Conservation (phyloP, 192 early-diverging fungal species). For the Spinellus fusiger region DNA sequence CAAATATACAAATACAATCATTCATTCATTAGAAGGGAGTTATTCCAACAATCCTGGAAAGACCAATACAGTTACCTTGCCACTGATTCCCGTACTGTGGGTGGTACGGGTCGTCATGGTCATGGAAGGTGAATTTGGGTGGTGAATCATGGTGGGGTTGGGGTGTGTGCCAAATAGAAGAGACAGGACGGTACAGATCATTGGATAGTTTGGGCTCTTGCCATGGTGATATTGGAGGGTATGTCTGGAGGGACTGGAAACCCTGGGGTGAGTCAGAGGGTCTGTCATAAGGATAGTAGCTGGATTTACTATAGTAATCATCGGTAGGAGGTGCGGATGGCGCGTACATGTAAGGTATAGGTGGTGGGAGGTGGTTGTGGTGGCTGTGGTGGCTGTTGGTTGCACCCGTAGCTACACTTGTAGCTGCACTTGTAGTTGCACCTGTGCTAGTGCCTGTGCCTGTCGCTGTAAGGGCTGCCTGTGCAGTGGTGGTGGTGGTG, state of each 20-base stretch:
- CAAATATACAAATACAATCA: too few species aligned
- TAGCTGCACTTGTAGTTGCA: background rate
- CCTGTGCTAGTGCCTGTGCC: slow-evolving; percentile 1
- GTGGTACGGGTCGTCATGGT: background rate
- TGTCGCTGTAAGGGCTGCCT: too few species aligned
- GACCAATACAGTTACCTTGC: background rate
- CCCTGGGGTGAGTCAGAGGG: background rate
- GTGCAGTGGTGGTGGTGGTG: background rate
- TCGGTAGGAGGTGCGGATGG: background rate
- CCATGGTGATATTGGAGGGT: background rate
- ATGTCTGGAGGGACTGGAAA: background rate
- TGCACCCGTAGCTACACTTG: background rate
- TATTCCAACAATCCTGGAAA: too few species aligned
- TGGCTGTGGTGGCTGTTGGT: background rate
- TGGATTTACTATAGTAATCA: background rate
- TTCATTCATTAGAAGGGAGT: too few species aligned
- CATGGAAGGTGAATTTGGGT: background rate
- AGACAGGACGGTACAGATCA: background rate
- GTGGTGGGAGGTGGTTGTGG: background rate
- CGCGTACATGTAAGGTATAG: background rate
- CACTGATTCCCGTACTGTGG: background rate
- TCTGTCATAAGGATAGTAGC: background rate
- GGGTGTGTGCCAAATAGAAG: slow-evolving; percentile 5
- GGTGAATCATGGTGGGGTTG: background rate
- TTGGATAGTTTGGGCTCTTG: background rate